These are phyloP conservation scores for Dryas integrifolia DNA, from an alignment of 331 rosid species.

Conservation along the genomic window DNA sequence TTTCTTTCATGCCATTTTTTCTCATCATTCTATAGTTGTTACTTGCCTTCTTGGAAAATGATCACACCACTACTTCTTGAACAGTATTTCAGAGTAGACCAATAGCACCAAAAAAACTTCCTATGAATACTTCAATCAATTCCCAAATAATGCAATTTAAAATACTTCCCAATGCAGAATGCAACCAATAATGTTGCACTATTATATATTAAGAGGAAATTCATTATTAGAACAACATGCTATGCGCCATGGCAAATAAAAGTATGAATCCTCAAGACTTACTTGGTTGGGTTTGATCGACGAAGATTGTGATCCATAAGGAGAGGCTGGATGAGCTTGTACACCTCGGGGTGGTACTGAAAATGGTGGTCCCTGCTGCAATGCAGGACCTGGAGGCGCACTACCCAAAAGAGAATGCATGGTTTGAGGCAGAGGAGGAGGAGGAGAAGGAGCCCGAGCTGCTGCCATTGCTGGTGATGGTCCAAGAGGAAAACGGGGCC, in stretches of 20 bases:
- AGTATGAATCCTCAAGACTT: background rate
- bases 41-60: background rate
- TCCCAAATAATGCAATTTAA: background rate
- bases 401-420: constrained; percentile 32
- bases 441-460: constrained; percentile 14
- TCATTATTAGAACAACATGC: too few relatives aligned
- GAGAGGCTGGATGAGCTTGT: constrained; percentile 44
- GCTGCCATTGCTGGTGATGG: constrained; percentile 37
- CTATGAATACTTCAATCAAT: background rate
- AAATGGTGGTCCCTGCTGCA: constrained; percentile 56
- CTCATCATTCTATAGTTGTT: too few relatives aligned
- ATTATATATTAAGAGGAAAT: too few relatives aligned
- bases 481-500: constrained; percentile 62
- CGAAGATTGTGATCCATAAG: constrained; percentile 72
- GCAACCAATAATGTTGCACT: background rate
- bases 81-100: background rate
- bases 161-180: background rate
- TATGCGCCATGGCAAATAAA: background rate
- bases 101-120: background rate
- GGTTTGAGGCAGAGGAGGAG: constrained; percentile 26
- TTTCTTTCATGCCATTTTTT: too few relatives aligned
- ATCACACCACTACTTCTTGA: background rate
- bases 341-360: constrained; percentile 47
- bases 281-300: constrained; percentile 70
- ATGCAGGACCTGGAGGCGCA: constrained; percentile 44